These are phyloP conservation scores for Tagetes erecta DNA, from an alignment of 129 eudicot genomes.

Conservation along the genomic window DNA sequence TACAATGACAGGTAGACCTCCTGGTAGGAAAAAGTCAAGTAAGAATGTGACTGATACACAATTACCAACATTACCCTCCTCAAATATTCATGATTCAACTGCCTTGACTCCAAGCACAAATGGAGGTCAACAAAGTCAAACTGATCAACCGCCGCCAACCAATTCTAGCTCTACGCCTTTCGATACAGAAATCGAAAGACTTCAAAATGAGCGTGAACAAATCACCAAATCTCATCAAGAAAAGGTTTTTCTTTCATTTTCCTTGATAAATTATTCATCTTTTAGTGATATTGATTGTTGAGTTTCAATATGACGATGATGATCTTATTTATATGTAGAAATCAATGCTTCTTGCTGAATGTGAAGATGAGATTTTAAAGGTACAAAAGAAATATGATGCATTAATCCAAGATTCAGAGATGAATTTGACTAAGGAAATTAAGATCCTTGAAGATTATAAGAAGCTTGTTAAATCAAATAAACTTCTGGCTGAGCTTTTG, in stretches of 20 bases:
- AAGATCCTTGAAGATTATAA: conserved; percentile 33
- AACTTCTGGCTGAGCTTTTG: conserved; percentile 45
- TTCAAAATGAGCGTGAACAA: conserved; percentile 40
- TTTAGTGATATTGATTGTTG: not conserved
- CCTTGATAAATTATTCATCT: not conserved
- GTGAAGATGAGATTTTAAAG: conserved; percentile 45
- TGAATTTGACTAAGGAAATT: conserved; percentile 23
- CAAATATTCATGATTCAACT: not conserved
- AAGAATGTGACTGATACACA: not conserved
- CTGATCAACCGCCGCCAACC: conserved; percentile 24
- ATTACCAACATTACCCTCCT: not conserved
- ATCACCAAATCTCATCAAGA: conserved; percentile 46
- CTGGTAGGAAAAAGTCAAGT: not conserved
- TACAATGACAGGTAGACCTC: conserved; percentile 19
- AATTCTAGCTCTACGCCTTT: conserved; percentile 38
- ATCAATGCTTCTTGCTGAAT: conserved; percentile 35
- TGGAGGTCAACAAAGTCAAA: conserved; percentile 2
- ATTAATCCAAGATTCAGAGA: conserved; percentile 38
- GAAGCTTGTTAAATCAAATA: conserved; percentile 26
- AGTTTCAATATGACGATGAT: not conserved
- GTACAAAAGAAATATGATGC: conserved; percentile 42
- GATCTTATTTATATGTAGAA: conserved; percentile 26
- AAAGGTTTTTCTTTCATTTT: not conserved
- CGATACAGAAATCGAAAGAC: conserved; percentile 47
- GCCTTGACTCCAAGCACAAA: conserved; percentile 8